phyloP scores from a whole-genome alignment of 2,329 filamentous ascomycete genomes.

The Cercospora sp. region DNA sequence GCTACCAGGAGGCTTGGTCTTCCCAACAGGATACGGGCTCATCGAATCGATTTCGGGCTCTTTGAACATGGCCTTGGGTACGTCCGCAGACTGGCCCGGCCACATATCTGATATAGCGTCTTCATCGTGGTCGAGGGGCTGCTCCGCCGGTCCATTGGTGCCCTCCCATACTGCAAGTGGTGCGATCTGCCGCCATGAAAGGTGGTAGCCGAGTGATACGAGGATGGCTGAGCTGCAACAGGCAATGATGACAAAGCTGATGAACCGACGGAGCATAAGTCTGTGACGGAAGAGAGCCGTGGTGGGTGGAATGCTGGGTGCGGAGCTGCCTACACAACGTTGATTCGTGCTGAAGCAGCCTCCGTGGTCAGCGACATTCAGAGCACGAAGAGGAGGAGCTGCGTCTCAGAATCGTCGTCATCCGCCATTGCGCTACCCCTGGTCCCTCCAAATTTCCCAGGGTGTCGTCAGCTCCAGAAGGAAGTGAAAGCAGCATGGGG shows the following conservation, averaged over 20 bases:
- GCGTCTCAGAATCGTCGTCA: not conserved
- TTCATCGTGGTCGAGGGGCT: slow-evolving; percentile 17
- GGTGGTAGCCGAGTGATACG: slow-evolving; percentile 40
- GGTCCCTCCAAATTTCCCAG: not conserved
- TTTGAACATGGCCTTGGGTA: slow-evolving; percentile 26
- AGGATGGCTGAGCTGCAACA: slow-evolving; percentile 37
- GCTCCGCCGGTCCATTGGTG: slow-evolving; percentile 35
- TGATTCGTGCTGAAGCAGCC: not conserved
- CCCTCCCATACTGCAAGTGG: slow-evolving; percentile 46
- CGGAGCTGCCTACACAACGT: not conserved
- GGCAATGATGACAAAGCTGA: slow-evolving; percentile 31
- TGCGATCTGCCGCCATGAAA: slow-evolving; percentile 44
- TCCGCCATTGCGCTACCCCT: not conserved
- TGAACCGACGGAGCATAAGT: slow-evolving; percentile 34
- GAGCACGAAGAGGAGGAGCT: not conserved
- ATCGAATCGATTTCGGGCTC: slow-evolving; percentile 32
- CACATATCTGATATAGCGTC: slow-evolving; percentile 3
- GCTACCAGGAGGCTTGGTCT: slow-evolving; percentile 48
- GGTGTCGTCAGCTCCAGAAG: slow-evolving; percentile 2
- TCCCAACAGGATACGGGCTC: slow-evolving; percentile 36
- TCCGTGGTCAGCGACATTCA: not conserved
- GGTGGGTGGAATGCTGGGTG: not conserved
- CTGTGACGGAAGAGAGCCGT: slow-evolving; percentile 32
- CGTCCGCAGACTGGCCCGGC: not conserved
- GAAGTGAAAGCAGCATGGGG: not conserved